These are phyloP conservation scores for Solanum gandarillasii DNA, from an alignment of 257 asterid genomes.

Conservation along the genomic window DNA sequence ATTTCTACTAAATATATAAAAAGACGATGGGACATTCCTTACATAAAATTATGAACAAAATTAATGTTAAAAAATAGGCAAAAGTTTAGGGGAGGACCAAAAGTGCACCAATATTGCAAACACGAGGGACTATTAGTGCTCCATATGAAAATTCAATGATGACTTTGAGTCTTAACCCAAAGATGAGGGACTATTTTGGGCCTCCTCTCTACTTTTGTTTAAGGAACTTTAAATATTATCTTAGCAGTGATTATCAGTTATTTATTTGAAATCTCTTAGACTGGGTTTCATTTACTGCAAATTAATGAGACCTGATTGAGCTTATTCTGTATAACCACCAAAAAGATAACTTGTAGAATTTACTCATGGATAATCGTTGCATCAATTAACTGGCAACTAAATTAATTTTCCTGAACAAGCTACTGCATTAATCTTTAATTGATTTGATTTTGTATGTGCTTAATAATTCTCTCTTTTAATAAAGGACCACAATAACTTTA, in stretches of 20 bases:
- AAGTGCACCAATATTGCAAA: too few species aligned
- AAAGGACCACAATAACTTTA: constrained; percentile 70
- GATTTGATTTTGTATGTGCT: background rate
- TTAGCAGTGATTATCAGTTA: background rate
- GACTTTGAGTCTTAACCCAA: too few species aligned
- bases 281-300: background rate
- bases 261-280: background rate
- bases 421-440: background rate
- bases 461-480: constrained; percentile 6
- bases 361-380: background rate
- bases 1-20: too few species aligned
- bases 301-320: background rate
- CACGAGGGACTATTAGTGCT: too few species aligned
- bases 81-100: too few species aligned
- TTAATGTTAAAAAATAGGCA: too few species aligned
- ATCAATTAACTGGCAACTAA: background rate
- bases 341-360: background rate
- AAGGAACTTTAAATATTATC: background rate
- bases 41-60: too few species aligned
- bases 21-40: too few species aligned
- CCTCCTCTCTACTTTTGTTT: too few species aligned
- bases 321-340: background rate
- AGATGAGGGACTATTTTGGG: too few species aligned
- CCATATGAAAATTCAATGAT: too few species aligned
- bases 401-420: background rate